phyloP scores from a whole-genome alignment of 106 monocot species.

The Dioscorea alata region DNA sequence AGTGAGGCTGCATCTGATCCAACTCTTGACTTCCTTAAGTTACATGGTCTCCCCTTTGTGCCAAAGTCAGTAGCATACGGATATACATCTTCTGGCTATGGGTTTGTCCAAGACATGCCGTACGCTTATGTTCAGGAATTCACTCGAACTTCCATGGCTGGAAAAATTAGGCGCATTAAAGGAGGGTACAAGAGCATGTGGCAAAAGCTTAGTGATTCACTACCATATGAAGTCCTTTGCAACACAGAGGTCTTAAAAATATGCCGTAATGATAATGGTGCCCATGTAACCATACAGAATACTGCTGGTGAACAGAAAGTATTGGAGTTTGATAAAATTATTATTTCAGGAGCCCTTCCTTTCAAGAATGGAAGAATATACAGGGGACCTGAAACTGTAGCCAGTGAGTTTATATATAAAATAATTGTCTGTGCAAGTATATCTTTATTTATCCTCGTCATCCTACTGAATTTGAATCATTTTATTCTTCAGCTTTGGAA shows the following conservation, averaged over 20 bases:
- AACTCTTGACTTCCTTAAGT: constrained; percentile 35
- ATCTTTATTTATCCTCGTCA: background rate
- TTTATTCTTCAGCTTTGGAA: constrained; percentile 23
- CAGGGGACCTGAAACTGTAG: constrained; percentile 9
- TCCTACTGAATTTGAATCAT: background rate
- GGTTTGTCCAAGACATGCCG: constrained; percentile 58
- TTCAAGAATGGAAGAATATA: constrained; percentile 40
- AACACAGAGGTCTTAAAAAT: constrained; percentile 36
- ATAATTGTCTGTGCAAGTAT: background rate
- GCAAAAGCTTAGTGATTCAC: constrained; percentile 36
- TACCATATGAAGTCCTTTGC: constrained; percentile 45
- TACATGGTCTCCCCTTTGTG: constrained; percentile 19
- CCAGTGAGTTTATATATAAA: constrained; percentile 6
- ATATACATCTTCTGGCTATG: constrained; percentile 55
- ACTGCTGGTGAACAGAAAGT: constrained; percentile 14
- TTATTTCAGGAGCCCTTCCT: constrained; percentile 35
- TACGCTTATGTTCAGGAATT: constrained; percentile 61
- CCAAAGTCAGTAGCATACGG: constrained; percentile 55
- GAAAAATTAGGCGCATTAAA: constrained; percentile 43
- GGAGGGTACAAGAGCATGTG: constrained; percentile 52
- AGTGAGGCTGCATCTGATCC: constrained; percentile 31
- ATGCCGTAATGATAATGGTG: constrained; percentile 6
- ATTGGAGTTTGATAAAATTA: constrained; percentile 45
- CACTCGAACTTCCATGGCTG: constrained; percentile 49
- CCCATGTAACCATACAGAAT: constrained; percentile 16